These are phyloP conservation scores for Ophiostoma ulmi DNA, from an alignment of 2,329 filamentous ascomycete genomes.

Conservation along the genomic window DNA sequence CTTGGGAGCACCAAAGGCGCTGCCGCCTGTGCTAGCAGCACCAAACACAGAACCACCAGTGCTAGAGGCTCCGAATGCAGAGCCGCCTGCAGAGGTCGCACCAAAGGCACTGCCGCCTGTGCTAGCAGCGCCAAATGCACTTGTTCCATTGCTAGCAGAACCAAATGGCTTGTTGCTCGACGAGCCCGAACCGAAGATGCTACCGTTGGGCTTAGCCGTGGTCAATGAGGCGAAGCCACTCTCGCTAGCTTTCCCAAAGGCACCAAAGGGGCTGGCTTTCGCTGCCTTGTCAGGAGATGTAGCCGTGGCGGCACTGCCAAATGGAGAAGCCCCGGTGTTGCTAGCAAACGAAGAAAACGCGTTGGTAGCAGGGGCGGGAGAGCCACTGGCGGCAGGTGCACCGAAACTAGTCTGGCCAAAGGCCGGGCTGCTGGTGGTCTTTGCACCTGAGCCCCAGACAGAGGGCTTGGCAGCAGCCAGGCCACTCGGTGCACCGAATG, in stretches of 20 bases:
- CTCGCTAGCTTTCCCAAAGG: conserved; percentile 23
- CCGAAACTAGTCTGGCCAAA: conserved; percentile 54
- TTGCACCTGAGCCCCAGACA: conserved; percentile 30
- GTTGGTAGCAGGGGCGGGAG: conserved; percentile 29
- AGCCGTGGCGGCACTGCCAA: conserved; percentile 30
- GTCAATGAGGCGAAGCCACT: conserved; percentile 51
- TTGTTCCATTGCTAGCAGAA: not conserved
- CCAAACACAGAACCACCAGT: conserved; percentile 30
- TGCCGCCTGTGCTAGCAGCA: conserved; percentile 27
- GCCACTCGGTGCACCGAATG: conserved; percentile 38
- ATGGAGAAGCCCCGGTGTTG: conserved; percentile 25
- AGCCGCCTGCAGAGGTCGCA: conserved; percentile 30
- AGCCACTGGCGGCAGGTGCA: conserved; percentile 34
- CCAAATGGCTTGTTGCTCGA: not conserved
- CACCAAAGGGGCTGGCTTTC: conserved; percentile 28
- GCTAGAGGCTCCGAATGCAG: conserved; percentile 27
- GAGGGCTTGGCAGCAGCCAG: conserved; percentile 34
- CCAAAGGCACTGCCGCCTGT: conserved; percentile 27
- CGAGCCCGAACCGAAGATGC: conserved; percentile 33
- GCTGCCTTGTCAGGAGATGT: conserved; percentile 22
- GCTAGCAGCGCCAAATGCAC: conserved; percentile 30
- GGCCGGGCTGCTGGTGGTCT: conserved; percentile 37
- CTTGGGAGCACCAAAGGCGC: conserved; percentile 23
- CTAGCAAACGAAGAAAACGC: conserved; percentile 30
- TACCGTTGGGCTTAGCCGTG: conserved; percentile 34